Conservation (phyloP, 2,329 filamentous ascomycete species). For the Pseudogymnoascus sp. region DNA sequence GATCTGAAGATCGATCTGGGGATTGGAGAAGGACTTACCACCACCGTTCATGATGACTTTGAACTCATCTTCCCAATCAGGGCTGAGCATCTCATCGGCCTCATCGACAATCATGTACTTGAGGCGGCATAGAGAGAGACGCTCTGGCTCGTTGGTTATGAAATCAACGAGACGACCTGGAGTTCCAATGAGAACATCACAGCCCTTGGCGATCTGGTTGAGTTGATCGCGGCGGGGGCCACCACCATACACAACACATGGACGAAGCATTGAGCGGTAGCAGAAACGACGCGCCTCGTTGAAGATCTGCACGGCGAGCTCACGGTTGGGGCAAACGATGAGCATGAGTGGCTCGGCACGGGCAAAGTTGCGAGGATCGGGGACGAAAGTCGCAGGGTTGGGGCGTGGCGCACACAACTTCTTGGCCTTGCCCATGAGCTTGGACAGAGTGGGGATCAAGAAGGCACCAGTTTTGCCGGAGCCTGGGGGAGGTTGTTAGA, state of each 20-base stretch:
- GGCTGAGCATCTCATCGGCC: conserved; percentile 81
- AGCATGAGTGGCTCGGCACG: conserved; percentile 82
- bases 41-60: conserved; percentile 68
- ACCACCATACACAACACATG: conserved; percentile 83
- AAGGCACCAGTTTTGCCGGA: conserved; percentile 96
- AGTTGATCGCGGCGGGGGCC: conserved; percentile 62
- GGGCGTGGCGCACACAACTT: conserved; percentile 74
- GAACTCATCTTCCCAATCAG: conserved; percentile 71
- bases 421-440: conserved; percentile 92
- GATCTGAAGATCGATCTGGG: neutral
- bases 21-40: conserved; percentile 46
- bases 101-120: conserved; percentile 83
- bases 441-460: conserved; percentile 77
- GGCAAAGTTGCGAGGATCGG: conserved; percentile 38
- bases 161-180: conserved; percentile 82
- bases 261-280: conserved; percentile 90
- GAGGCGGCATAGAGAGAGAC: conserved; percentile 66
- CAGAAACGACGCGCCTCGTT: conserved; percentile 88
- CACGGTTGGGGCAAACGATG: conserved; percentile 76
- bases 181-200: conserved; percentile 80
- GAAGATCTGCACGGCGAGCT: conserved; percentile 90
- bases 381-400: conserved; percentile 47
- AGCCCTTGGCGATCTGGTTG: conserved; percentile 68
- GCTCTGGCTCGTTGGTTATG: conserved; percentile 54
- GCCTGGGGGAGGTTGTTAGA: conserved; percentile 42